Base-by-base conservation (phyloP, 805 yeast genomes). In the Hyphopichia homilentoma region DNA sequence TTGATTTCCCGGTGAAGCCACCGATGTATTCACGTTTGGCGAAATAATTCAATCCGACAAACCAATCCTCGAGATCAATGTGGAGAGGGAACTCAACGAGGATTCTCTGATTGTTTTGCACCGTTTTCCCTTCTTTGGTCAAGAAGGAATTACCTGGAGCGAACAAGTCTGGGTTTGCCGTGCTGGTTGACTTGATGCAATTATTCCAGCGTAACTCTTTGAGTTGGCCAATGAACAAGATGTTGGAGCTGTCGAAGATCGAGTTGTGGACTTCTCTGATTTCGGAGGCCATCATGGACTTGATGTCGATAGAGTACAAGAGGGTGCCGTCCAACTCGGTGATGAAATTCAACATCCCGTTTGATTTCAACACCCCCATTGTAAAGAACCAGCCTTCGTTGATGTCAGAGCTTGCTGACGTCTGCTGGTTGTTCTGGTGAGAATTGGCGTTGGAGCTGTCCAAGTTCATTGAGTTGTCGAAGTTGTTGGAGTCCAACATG, bases 21-120 rank as follows among this genome's bases (percentile, higher is more conserved):
- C 71, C 72, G 33, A 66, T 66, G 39, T 66, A 77, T 43, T 81
- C 87, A 18, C 79, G 54, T 34, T 70, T 73, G 6, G 86, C 70
- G 45, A 81, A 79, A 9, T 84, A 77, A 27, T 69, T 72, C 36
- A 84, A 55, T 0, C 85, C 80, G 8, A 83, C 83, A 39, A 73
- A 65, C 89, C 93, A 83, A 50, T 81, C 88, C 47, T 82, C 89
- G 26, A 82, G 61, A 52, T 82, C 89, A 15, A 78, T 76, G 43
- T 75, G 76, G 25, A 79, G 59, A 2, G 85, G 83, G 40, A 83
- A 83, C 41, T 74, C 77, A 30, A 83, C 59, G 15, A 81, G 56
- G 3, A 79, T 61, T 30, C 81, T 46, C 35, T 55, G 59, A 39
- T 55, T 48, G 21, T 57, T 61, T 14, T 59, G 41, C 8, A 63